Evolutionary conservation across 2,329 filamentous ascomycete species (phyloP).

Genomic region (Aspergillus amoenus): DNA sequence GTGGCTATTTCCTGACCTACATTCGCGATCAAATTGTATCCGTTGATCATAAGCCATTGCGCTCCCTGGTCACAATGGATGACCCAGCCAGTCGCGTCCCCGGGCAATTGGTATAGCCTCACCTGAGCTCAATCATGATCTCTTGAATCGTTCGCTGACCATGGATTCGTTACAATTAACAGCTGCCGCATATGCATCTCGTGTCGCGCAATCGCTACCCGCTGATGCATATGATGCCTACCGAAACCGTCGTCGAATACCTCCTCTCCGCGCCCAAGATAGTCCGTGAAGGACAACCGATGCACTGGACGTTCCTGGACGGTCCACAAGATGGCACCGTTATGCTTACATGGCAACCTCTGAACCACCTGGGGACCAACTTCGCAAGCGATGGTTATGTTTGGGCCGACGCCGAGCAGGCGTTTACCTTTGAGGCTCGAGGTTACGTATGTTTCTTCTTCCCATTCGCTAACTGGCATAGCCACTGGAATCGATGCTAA

Average conservation of each 20-base stretch:
- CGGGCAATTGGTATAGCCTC: constrained; percentile 43
- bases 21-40: constrained; percentile 16
- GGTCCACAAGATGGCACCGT: constrained; percentile 78
- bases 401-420: constrained; percentile 80
- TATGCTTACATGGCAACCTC: constrained; percentile 84
- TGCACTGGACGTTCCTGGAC: constrained; percentile 92
- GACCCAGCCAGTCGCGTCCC: constrained; percentile 48
- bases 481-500: constrained; percentile 2
- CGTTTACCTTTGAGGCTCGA: constrained; percentile 70
- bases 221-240: constrained; percentile 65
- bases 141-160: constrained; percentile 9
- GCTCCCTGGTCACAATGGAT: constrained; percentile 39
- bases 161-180: constrained; percentile 15
- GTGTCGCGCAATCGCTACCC: constrained; percentile 83
- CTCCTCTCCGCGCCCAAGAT: constrained; percentile 81
- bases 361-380: constrained; percentile 66
- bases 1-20: not conserved
- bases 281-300: constrained; percentile 77
- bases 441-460: constrained; percentile 57
- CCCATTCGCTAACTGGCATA: not conserved
- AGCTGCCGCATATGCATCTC: constrained; percentile 88
- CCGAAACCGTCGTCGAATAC: constrained; percentile 78
- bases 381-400: constrained; percentile 91
- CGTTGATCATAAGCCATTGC: constrained; percentile 12
- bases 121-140: constrained; percentile 10